Percentiles rank a stretch among this genome's conserved stretches.
Evolutionary conservation across 2,329 filamentous ascomycete species (phyloP).

Genomic region (Verticillium tricorpus): DNA sequence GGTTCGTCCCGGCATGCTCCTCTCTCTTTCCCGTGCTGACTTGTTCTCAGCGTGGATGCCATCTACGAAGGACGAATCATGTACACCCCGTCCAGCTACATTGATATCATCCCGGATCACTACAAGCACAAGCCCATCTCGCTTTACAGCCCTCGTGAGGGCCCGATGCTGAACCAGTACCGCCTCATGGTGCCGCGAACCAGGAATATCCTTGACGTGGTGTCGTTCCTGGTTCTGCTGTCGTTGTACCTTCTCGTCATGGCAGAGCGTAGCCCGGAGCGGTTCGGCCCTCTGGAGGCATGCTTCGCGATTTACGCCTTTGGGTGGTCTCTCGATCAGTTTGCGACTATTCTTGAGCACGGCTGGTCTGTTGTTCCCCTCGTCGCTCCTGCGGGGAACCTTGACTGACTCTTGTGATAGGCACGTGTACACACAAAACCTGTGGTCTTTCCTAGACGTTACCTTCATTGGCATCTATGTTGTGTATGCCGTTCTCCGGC

Average conservation of each 20-base stretch:
- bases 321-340: slow-evolving; percentile 76
- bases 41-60: slow-evolving; percentile 53
- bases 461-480: slow-evolving; percentile 70
- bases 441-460: slow-evolving; percentile 85
- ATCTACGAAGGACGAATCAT: slow-evolving; percentile 78
- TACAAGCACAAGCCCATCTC: slow-evolving; percentile 83
- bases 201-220: slow-evolving; percentile 68
- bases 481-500: slow-evolving; percentile 62
- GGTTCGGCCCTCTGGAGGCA: slow-evolving; percentile 54
- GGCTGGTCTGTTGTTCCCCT: slow-evolving; percentile 42
- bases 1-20: neutral
- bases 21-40: neutral
- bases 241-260: slow-evolving; percentile 68
- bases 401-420: slow-evolving; percentile 26
- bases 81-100: slow-evolving; percentile 76
- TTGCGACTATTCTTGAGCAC: slow-evolving; percentile 73
- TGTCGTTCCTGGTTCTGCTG: slow-evolving; percentile 68
- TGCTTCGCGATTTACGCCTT: slow-evolving; percentile 69
- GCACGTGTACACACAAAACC: slow-evolving; percentile 81
- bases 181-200: slow-evolving; percentile 78
- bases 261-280: slow-evolving; percentile 57
- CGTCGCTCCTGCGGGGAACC: neutral
- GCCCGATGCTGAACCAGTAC: slow-evolving; percentile 78
- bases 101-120: slow-evolving; percentile 79
- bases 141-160: slow-evolving; percentile 71